phyloP scores from a whole-genome alignment of 1,284 basidiomycete species.

The Sanghuangporus sanghuang region DNA sequence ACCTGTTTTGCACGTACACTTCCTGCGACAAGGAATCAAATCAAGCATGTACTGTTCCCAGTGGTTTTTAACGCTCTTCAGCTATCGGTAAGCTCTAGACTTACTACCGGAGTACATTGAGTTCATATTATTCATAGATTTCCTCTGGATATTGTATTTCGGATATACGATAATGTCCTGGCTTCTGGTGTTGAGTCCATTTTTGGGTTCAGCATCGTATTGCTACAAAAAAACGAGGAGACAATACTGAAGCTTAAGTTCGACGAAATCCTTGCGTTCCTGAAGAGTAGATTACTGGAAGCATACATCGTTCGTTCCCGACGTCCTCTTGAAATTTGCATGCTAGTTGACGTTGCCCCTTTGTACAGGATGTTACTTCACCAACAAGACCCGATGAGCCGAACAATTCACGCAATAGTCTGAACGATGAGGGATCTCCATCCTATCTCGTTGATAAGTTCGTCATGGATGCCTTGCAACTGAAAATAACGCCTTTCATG shows the following conservation, averaged over 20 bases:
- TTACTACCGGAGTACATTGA: not conserved
- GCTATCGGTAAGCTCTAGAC: conserved; percentile 65
- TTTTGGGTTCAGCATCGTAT: conserved; percentile 88
- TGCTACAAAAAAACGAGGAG: conserved; percentile 88
- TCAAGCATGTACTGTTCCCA: conserved; percentile 96
- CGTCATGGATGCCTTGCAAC: conserved; percentile 76
- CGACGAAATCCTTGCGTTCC: conserved; percentile 79
- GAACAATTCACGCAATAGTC: conserved; percentile 1
- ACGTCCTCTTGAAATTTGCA: not conserved
- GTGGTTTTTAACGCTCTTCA: conserved; percentile 98
- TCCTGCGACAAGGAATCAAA: conserved; percentile 89
- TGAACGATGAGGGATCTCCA: conserved; percentile 10
- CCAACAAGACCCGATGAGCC: conserved; percentile 14
- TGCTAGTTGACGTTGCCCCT: not conserved
- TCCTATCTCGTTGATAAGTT: conserved; percentile 75
- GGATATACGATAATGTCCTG: conserved; percentile 92
- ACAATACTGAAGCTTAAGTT: conserved; percentile 76
- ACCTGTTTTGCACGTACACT: conserved; percentile 88
- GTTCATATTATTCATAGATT: conserved; percentile 51
- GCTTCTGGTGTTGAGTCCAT: conserved; percentile 97
- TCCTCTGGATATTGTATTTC: conserved; percentile 89
- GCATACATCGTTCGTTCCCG: conserved; percentile 54
- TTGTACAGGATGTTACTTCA: not conserved
- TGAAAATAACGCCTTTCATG: conserved; percentile 89
- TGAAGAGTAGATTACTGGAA: conserved; percentile 82